Evolutionary conservation across 768 basidiomycete species (phyloP).

Genomic region (Lenzites betulinus): DNA sequence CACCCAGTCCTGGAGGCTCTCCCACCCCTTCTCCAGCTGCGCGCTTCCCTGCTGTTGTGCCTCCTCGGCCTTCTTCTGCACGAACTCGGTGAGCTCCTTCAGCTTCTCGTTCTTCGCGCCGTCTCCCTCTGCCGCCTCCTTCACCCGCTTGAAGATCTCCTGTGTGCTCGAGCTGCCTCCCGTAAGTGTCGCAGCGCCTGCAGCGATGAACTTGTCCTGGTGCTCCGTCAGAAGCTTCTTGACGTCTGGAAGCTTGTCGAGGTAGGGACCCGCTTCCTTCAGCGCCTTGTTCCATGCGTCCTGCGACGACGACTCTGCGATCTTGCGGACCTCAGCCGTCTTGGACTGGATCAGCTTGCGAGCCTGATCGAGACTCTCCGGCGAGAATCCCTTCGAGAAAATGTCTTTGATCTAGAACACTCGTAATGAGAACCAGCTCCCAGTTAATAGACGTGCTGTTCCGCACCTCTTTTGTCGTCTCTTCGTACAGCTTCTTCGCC

Average conservation of each 20-base stretch:
- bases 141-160: slow-evolving; percentile 32
- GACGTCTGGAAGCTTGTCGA: slow-evolving; percentile 33
- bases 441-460: no score
- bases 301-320: slow-evolving; percentile 26
- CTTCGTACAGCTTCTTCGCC: slow-evolving; percentile 35
- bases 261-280: slow-evolving; percentile 28
- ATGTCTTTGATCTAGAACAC: slow-evolving; percentile 28
- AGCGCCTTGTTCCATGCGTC: slow-evolving; percentile 31
- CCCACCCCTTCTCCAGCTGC: slow-evolving; percentile 22
- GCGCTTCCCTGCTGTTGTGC: slow-evolving; percentile 20
- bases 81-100: slow-evolving; percentile 32
- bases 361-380: slow-evolving; percentile 28
- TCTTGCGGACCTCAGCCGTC: slow-evolving; percentile 28
- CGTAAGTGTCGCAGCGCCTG: slow-evolving; percentile 17
- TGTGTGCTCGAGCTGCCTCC: slow-evolving; percentile 16
- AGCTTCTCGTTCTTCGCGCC: slow-evolving; percentile 28
- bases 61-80: slow-evolving; percentile 31
- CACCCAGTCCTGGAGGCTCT: slow-evolving; percentile 31
- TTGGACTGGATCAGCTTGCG: slow-evolving; percentile 31
- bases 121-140: slow-evolving; percentile 27
- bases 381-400: slow-evolving; percentile 30
- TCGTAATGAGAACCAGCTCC: background rate
- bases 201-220: slow-evolving; percentile 28
- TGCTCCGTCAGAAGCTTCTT: slow-evolving; percentile 31
- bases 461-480: slow-evolving; percentile 25